Evolutionary conservation across 2,329 filamentous ascomycete species (phyloP), one percentile per base, ranked within the genome.

Genomic region (Hymenoscyphus albidus): DNA sequence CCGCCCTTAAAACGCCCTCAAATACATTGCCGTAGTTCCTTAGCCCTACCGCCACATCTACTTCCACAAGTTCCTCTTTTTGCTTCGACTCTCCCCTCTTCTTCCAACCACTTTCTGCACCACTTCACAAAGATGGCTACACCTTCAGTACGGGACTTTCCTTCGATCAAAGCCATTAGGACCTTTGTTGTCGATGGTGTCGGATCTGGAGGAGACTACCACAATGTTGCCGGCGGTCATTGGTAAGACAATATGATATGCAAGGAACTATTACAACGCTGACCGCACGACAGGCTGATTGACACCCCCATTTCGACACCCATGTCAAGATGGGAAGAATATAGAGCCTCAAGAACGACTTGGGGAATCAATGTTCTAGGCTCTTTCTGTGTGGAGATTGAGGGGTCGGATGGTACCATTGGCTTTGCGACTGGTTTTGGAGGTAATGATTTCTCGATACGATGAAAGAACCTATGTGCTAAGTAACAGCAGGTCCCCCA

Each of bases 331-430:
- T 97, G 93, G 85, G 91, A 95, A 69, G 82, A 93, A 71, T 97
- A 96, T 78, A 88, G 93, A 70, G 86, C 88, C 67, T 97, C 93
- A 44, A 85, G 93, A 71, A 97, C 93, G 13, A 93, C 88, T 76
- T 97, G 92, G 91, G 93, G 93, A 44, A 97, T 97, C 82, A 97
- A 97, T 73, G 93, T 97, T 7, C 80, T 97, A 32, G 93, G 93
- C 1, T 96, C 93, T 0, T 96, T 97, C 79, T 90, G 93, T 72
- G 85, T 97, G 7, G 93, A 97, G 78, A 87, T 97, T 63, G 92
- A 96, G 77, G 90, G 91, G 16, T 88, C 85, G 7, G 92, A 97
- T 80, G 93, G 93, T 69, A 95, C 91, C n/a, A 90, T 94, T 71
- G 93, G 93, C 44, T 95, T 97, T 76, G 93, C 93, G 2, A 97